Conservation (phyloP, 306 rosid species). For the Hippophae rhamnoides region DNA sequence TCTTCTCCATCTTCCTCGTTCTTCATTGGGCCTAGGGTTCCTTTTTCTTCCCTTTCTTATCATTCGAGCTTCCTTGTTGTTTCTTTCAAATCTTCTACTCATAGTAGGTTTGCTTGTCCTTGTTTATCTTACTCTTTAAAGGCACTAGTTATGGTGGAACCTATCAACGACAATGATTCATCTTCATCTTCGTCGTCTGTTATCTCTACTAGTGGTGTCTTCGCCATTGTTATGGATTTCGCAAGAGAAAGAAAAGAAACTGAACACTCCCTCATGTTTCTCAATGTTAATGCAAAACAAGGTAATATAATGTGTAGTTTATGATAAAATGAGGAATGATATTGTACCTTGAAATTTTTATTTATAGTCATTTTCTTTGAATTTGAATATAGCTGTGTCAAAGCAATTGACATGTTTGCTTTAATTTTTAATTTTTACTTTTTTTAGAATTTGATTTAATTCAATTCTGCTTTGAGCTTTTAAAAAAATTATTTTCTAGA, state of each 20-base stretch:
- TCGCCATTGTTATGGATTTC: conserved; percentile 1
- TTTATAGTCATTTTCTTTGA: background rate
- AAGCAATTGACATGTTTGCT: background rate
- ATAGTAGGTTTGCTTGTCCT: conserved; percentile 14
- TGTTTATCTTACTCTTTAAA: conserved; percentile 20
- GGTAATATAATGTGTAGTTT: conserved; percentile 18
- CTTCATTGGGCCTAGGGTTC: conserved; percentile 21
- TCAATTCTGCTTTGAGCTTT: too few species aligned
- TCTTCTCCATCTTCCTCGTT: conserved; percentile 18
- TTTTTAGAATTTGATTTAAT: too few species aligned
- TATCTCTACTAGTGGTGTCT: background rate
- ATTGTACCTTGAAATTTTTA: background rate
- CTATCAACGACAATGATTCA: conserved; percentile 25
- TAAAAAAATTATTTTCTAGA: too few species aligned
- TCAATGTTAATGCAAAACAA: conserved; percentile 26
- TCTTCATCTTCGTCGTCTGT: background rate
- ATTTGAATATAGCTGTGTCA: background rate
- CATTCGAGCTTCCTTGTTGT: conserved; percentile 19
- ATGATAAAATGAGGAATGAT: background rate
- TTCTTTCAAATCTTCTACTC: conserved; percentile 16
- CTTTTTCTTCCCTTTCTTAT: conserved; percentile 13
- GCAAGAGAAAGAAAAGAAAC: conserved; percentile 13
- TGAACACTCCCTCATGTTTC: conserved; percentile 33
- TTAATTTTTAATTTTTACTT: background rate
- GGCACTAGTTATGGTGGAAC: conserved; percentile 34